Percentiles rank a stretch among this genome's conserved stretches.
Evolutionary conservation across 2,329 filamentous ascomycete genomes (phyloP).

Genomic region (Colletotrichum gloeosporioides): DNA sequence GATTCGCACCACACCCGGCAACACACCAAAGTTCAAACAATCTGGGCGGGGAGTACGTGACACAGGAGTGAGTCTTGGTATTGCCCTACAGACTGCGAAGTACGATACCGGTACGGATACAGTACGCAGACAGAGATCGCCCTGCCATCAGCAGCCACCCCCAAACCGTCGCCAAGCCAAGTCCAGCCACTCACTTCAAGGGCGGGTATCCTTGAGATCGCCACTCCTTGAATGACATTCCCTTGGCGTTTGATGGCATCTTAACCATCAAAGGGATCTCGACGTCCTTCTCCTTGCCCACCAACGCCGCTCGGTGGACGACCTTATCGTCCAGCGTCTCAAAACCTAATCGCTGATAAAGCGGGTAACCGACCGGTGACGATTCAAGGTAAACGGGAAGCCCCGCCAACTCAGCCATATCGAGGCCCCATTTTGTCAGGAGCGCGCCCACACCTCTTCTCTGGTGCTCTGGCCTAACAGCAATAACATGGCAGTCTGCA

Average conservation of each 20-base stretch:
- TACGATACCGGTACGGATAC: not conserved
- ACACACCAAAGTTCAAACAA: not conserved
- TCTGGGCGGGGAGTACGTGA: not conserved
- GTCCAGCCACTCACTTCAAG: not conserved
- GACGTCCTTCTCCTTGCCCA: constrained; percentile 40
- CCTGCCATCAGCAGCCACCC: not conserved
- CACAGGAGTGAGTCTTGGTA: not conserved
- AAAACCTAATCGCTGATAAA: constrained; percentile 54
- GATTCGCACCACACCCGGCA: not conserved
- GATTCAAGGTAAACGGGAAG: constrained; percentile 53
- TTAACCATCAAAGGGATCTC: constrained; percentile 47
- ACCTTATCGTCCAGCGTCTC: constrained; percentile 41
- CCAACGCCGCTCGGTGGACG: constrained; percentile 39
- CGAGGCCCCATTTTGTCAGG: constrained; percentile 44
- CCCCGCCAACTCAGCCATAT: constrained; percentile 36
- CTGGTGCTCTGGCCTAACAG: constrained; percentile 47
- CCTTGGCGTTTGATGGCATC: constrained; percentile 39
- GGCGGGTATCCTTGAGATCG: constrained; percentile 20
- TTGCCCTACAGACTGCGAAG: not conserved
- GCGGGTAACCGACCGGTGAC: constrained; percentile 40
- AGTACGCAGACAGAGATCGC: not conserved
- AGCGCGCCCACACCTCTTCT: constrained; percentile 45
- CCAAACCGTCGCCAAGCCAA: not conserved
- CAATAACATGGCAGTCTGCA: constrained; percentile 46
- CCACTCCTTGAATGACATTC: constrained; percentile 40